Evolutionary conservation across 2,329 filamentous ascomycete genomes (phyloP), one percentile per base, ranked within the genome.

Genomic region (Phaeosphaeria sp.): DNA sequence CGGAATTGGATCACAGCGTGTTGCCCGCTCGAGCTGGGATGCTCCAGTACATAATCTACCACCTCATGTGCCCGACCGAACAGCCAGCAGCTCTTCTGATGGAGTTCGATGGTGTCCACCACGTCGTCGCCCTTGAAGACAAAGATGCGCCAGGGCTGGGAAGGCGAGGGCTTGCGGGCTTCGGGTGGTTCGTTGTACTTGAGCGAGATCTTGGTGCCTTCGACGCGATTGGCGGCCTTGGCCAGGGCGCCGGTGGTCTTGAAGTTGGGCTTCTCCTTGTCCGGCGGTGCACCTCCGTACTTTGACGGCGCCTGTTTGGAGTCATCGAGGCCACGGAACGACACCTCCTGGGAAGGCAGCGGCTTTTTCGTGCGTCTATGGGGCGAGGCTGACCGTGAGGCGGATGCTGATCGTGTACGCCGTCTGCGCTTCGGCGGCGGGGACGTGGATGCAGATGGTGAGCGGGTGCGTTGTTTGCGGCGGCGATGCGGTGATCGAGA

Each of bases 151-250:
- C 94, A 99, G 56, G 87, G 81, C 66, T 95, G 88, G 53, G 87
- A 89, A 0, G 89, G 73, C 0, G 93, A 84, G 0, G 95, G 92
- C 68, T 97, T 97, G 57, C 95, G 90, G 49, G 94, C 92, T 80
- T 99, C 95, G 11, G 92, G 81, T 1, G 95, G 95, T 78, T 99
- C 95, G 79, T 97, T 91, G 77, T 99, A 99, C 81, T 98, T 98
- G 47, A 99, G 86, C 2, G 92, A 87, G 53, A 97, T 88, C 21
- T 85, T 85, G 3, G 88, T 90, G 56, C 91, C 92, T 9, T 86
- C 86, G 61, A 96, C 88, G 7, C 87, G 87, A 75, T 99, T 98
- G 51, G 93, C 93, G 63, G 92, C 93, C 45, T 93, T 92, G 2
- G 95, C 95, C 18, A 99, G 83, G 7, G 90, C 82, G 25, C 95